Percentiles rank a stretch among this genome's conserved stretches.
Conservation (phyloP, 495 filamentous ascomycete species). For the Aspergillus steynii region DNA sequence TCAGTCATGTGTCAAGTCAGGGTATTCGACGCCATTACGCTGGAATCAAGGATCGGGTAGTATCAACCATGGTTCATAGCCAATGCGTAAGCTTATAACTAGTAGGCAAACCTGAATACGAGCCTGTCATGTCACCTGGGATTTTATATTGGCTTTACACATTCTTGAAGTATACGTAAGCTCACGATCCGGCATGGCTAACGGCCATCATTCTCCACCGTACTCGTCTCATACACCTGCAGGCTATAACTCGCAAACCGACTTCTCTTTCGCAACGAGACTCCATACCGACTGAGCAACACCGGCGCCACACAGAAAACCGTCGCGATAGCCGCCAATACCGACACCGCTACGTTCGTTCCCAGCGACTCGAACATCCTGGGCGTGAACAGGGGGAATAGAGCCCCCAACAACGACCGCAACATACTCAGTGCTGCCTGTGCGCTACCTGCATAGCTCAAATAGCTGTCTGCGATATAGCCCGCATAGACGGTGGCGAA, state of each 20-base stretch:
- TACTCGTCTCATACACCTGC: conserved; percentile 25
- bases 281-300: conserved; percentile 39
- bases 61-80: not conserved
- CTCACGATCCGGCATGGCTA: no score
- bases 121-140: not conserved
- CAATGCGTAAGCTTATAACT: not conserved
- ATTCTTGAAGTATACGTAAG: no score
- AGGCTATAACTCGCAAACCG: conserved; percentile 41
- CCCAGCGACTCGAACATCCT: conserved; percentile 41
- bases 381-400: conserved; percentile 42
- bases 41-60: not conserved
- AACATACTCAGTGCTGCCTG: conserved; percentile 42
- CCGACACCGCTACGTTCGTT: conserved; percentile 35
- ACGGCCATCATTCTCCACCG: not conserved
- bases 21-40: not conserved
- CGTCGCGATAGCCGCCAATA: conserved; percentile 43
- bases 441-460: conserved; percentile 42
- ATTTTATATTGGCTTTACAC: not conserved
- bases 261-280: conserved; percentile 37
- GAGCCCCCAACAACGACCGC: conserved; percentile 34
- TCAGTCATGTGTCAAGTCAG: not conserved
- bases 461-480: conserved; percentile 50
- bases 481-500: conserved; percentile 42
- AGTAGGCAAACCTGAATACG: not conserved
- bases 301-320: conserved; percentile 39